Evolutionary conservation across 2,329 filamentous ascomycete species (phyloP).

Genomic region (Arthrobotrys pseudoclavata): DNA sequence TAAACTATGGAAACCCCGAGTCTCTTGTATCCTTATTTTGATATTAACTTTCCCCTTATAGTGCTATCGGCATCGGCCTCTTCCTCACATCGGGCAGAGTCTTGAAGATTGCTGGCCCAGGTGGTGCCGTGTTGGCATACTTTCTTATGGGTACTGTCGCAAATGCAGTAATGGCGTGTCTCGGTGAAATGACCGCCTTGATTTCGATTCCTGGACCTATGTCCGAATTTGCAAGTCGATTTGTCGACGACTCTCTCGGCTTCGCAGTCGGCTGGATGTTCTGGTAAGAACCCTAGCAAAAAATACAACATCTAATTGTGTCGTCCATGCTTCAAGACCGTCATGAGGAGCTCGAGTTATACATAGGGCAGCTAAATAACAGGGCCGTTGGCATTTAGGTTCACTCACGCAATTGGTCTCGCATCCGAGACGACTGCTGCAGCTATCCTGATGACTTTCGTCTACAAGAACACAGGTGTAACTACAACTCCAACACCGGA

Average conservation of each 20-base stretch:
- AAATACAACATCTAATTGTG: conserved; percentile 47
- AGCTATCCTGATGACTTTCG: conserved; percentile 67
- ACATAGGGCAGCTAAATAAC: not conserved
- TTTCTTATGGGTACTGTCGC: conserved; percentile 65
- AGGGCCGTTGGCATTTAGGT: conserved; percentile 62
- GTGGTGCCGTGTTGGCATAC: conserved; percentile 65
- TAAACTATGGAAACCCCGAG: conserved; percentile 43
- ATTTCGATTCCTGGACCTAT: conserved; percentile 67
- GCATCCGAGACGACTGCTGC: conserved; percentile 66
- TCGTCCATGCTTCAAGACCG: conserved; percentile 12
- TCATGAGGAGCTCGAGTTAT: not conserved
- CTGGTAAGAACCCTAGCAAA: conserved; percentile 64
- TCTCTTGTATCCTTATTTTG: not conserved
- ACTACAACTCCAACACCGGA: conserved; percentile 53
- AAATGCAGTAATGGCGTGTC: conserved; percentile 66
- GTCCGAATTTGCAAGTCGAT: conserved; percentile 66
- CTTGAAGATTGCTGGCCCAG: conserved; percentile 66
- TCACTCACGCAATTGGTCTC: conserved; percentile 64
- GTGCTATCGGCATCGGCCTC: conserved; percentile 65
- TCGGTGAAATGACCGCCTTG: conserved; percentile 67
- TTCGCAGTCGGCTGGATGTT: conserved; percentile 69
- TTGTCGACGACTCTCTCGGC: conserved; percentile 67
- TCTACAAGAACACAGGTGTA: conserved; percentile 63
- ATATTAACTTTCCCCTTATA: not conserved
- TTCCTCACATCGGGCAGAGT: conserved; percentile 66